Evolutionary conservation across 75 land plant species (phyloP), one percentile per base, ranked within the genome.

Genomic region (Sequoiadendron giganteum): DNA sequence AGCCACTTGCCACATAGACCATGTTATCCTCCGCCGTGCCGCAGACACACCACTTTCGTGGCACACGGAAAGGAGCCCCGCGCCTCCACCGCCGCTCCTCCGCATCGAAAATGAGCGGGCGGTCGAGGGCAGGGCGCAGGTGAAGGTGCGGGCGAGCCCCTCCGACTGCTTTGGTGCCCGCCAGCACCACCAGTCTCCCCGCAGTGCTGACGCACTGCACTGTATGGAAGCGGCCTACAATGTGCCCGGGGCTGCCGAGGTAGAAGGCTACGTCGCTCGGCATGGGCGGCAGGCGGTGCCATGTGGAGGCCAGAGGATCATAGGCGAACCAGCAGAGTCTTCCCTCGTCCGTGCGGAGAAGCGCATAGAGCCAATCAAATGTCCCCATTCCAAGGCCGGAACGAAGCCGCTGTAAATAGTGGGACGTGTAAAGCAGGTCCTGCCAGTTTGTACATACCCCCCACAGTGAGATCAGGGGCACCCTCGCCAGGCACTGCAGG

Each of bases 151-250:
- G 79, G 43, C 34, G 88, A 48, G 54, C 42, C 54, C 52, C 18
- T 73, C 42, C 21, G 2, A 47, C 54, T 6, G 19, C 43, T 48
- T 61, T 86, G 8, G 91, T 36, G 2, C 86, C 92, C 5, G 92
- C 91, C 78, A 91, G 89, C 83, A 91, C 72, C 42, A 90, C 84
- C 75, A 91, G 91, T 86, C 82, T 88, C 55, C 55, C 75, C 19
- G 45, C 49, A 4, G 92, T 85, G 89, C 91, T 86, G 7, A 89
- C 91, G 87, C 92, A 91, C 80, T 91, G 92, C 13, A 91, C 90
- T 32, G 87, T 76, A 88, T 89, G 91, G n/a, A 83, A 54, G 3
- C 56, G 49, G 36, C 92, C 91, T 40, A 86, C 80, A 70, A 45
- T 88, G 52, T 78, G 61, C 34, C 13, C 76, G 28, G 91, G 87